These are phyloP conservation scores for Phytopythium oedochilum DNA, from an alignment of 352 stramenopile genomes.

Conservation along the genomic window DNA sequence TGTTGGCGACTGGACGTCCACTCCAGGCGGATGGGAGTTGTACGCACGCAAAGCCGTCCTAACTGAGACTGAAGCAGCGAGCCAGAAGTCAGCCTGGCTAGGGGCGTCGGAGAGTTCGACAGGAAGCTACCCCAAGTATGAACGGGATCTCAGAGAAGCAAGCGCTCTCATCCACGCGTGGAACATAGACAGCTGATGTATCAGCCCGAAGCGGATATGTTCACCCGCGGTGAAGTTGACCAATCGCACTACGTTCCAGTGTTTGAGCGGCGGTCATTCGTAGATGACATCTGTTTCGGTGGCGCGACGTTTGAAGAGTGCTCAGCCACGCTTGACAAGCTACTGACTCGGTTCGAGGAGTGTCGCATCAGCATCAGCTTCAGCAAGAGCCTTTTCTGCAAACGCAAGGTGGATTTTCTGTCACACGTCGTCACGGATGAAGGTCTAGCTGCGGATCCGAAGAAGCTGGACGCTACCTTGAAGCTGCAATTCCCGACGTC, in stretches of 20 bases:
- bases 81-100: too few relatives aligned
- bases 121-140: background rate
- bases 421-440: constrained; percentile 7
- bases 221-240: constrained; percentile 1
- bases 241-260: constrained; percentile 1
- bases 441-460: constrained; percentile 9
- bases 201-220: constrained; percentile 5
- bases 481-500: constrained; percentile 8
- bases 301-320: background rate
- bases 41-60: background rate
- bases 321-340: background rate
- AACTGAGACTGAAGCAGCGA: background rate
- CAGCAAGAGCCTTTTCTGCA: constrained; percentile 14
- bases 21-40: background rate
- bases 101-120: too few relatives aligned
- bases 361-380: constrained; percentile 20
- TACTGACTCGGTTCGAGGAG: constrained; percentile 11
- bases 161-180: background rate
- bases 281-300: background rate
- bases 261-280: constrained; percentile 5
- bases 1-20: too few relatives aligned
- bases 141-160: background rate
- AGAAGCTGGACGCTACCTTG: constrained; percentile 3
- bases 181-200: background rate
- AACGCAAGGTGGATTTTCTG: constrained; percentile 8